A percentile compares a stretch with the other conserved stretches of the same genome.
Conservation (phyloP, 805 yeast species). For the Wickerhamomyces chaumierensis region DNA sequence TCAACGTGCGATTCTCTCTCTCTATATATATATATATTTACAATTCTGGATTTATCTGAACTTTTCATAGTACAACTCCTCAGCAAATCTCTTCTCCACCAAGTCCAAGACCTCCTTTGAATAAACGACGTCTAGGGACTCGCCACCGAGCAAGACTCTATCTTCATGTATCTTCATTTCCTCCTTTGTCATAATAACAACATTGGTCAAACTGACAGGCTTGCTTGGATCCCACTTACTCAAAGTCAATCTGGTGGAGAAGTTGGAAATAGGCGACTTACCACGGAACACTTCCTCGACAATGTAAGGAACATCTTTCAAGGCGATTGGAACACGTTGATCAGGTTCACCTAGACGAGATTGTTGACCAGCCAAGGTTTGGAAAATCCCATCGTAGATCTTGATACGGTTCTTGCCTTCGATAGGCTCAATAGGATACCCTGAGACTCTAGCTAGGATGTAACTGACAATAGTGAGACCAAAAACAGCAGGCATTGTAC, state of each 20-base stretch:
- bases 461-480: constrained; percentile 86
- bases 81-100: constrained; percentile 55
- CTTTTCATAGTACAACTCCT: constrained; percentile 64
- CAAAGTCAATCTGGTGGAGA: constrained; percentile 66
- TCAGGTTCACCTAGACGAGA: constrained; percentile 62
- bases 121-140: constrained; percentile 52
- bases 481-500: constrained; percentile 95
- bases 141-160: constrained; percentile 61
- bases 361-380: constrained; percentile 80
- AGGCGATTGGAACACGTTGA: constrained; percentile 64
- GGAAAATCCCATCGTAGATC: constrained; percentile 72
- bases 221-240: constrained; percentile 73
- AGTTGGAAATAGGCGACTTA: constrained; percentile 78
- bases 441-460: constrained; percentile 67
- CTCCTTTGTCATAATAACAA: constrained; percentile 79
- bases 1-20: no score
- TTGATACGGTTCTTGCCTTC: constrained; percentile 85
- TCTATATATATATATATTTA: no score
- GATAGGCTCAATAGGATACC: constrained; percentile 83
- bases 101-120: constrained; percentile 41
- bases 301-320: constrained; percentile 68
- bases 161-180: constrained; percentile 78
- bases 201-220: constrained; percentile 62
- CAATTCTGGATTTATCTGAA: constrained; percentile 32
- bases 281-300: constrained; percentile 91